Evolutionary conservation across 2,329 filamentous ascomycete species (phyloP).

Genomic region (Zasmidium cellare): DNA sequence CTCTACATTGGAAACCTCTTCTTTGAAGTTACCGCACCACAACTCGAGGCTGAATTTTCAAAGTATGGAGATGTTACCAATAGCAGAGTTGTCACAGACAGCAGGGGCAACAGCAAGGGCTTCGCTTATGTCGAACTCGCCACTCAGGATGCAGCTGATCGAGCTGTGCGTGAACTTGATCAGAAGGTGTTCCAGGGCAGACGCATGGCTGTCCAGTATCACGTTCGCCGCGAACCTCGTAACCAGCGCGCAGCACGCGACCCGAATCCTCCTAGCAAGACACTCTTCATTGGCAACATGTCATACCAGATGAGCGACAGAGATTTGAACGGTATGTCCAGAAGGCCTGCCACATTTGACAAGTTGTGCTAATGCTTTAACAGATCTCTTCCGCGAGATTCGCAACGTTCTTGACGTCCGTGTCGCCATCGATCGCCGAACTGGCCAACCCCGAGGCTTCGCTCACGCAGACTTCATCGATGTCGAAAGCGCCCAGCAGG

Average conservation of each 20-base stretch:
- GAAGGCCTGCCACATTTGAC: background rate
- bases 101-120: conserved; percentile 67
- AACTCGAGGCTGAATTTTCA: conserved; percentile 60
- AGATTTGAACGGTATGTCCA: conserved; percentile 64
- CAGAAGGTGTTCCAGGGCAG: conserved; percentile 64
- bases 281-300: conserved; percentile 82
- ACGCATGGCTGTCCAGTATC: conserved; percentile 62
- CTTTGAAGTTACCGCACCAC: conserved; percentile 64
- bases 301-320: conserved; percentile 81
- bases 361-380: background rate
- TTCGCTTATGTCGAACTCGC: conserved; percentile 68
- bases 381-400: conserved; percentile 68
- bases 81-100: conserved; percentile 60
- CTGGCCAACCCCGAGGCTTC: conserved; percentile 79
- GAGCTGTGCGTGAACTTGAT: conserved; percentile 60
- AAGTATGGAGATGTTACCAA: conserved; percentile 58
- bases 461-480: conserved; percentile 79
- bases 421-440: conserved; percentile 77
- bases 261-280: conserved; percentile 58
- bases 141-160: conserved; percentile 52
- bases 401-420: conserved; percentile 72
- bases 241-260: background rate
- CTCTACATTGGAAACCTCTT: conserved; percentile 70
- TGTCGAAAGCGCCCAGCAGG: conserved; percentile 63
- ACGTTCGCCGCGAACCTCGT: conserved; percentile 31